Evolutionary conservation across 805 yeast species (phyloP).

Genomic region (Wickerhamiella sorbophila): DNA sequence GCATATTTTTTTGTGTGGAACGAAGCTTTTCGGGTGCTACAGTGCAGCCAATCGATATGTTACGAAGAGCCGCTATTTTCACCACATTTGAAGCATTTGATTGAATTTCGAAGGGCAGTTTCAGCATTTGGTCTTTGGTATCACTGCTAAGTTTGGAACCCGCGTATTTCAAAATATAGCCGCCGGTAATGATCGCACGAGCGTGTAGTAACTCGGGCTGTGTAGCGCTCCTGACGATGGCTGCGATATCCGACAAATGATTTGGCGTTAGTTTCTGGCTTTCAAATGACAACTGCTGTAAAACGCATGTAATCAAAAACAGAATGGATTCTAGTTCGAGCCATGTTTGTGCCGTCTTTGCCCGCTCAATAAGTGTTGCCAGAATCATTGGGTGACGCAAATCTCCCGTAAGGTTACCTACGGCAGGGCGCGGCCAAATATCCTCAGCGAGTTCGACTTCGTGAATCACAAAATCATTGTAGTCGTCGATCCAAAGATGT

Average conservation of each 20-base stretch:
- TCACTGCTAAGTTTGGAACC: slow-evolving; percentile 9
- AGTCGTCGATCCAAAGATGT: slow-evolving; percentile 42
- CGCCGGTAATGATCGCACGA: slow-evolving; percentile 15
- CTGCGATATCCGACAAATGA: neutral
- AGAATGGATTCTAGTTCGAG: slow-evolving; percentile 12
- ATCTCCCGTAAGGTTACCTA: slow-evolving; percentile 42
- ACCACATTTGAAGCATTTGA: slow-evolving; percentile 6
- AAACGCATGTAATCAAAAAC: slow-evolving; percentile 11
- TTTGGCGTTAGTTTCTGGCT: slow-evolving; percentile 4
- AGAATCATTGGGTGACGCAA: slow-evolving; percentile 24
- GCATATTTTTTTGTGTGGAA: slow-evolving; percentile 22
- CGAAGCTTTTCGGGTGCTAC: slow-evolving; percentile 13
- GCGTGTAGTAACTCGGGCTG: slow-evolving; percentile 11
- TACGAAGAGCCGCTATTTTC: slow-evolving; percentile 9
- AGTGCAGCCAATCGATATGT: slow-evolving; percentile 9
- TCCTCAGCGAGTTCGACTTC: slow-evolving; percentile 56
- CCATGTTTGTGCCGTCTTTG: slow-evolving; percentile 4
- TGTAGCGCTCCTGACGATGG: neutral
- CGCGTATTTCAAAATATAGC: slow-evolving; percentile 14
- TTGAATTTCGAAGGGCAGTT: slow-evolving; percentile 8
- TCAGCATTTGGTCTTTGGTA: slow-evolving; percentile 10
- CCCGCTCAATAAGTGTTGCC: slow-evolving; percentile 6
- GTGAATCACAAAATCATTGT: slow-evolving; percentile 55
- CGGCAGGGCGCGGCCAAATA: slow-evolving; percentile 43
- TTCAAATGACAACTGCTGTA: slow-evolving; percentile 14